Percentiles rank a stretch among this genome's conserved stretches.
Conservation (phyloP, 2,329 filamentous ascomycete species). For the Verticillium alfalfae region DNA sequence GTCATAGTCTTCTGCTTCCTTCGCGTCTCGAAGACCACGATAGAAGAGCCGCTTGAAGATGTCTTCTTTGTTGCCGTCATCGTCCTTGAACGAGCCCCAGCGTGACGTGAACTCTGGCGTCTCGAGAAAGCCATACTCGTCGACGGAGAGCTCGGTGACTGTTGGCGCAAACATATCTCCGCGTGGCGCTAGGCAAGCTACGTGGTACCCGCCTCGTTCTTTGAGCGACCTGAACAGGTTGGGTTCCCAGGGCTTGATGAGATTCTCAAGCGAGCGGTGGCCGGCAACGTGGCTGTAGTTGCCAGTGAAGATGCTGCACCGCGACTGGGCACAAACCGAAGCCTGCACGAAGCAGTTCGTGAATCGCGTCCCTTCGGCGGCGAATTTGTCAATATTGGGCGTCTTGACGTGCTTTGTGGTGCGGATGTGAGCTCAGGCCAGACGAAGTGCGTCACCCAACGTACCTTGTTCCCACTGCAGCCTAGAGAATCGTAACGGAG, state of each 20-base stretch:
- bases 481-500: constrained; percentile 37
- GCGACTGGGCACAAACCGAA: constrained; percentile 38
- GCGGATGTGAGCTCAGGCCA: neutral
- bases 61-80: constrained; percentile 14
- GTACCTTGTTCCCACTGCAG: constrained; percentile 19
- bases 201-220: constrained; percentile 35
- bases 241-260: constrained; percentile 42
- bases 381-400: constrained; percentile 36
- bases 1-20: constrained; percentile 35
- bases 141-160: constrained; percentile 36
- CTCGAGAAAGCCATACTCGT: constrained; percentile 38
- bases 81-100: constrained; percentile 3
- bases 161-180: constrained; percentile 35
- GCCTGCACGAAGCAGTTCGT: constrained; percentile 40
- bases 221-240: constrained; percentile 38
- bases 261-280: constrained; percentile 37
- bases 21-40: constrained; percentile 28
- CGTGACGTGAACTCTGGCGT: constrained; percentile 18
- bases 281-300: constrained; percentile 39
- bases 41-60: constrained; percentile 36
- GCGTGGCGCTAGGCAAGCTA: constrained; percentile 36
- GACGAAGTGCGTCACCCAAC: neutral
- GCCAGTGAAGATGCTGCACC: constrained; percentile 41
- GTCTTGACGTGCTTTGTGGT: constrained; percentile 19
- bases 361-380: constrained; percentile 28